Base-by-base conservation (phyloP, 306 rosid genomes). In the Lathyrus aphaca region DNA sequence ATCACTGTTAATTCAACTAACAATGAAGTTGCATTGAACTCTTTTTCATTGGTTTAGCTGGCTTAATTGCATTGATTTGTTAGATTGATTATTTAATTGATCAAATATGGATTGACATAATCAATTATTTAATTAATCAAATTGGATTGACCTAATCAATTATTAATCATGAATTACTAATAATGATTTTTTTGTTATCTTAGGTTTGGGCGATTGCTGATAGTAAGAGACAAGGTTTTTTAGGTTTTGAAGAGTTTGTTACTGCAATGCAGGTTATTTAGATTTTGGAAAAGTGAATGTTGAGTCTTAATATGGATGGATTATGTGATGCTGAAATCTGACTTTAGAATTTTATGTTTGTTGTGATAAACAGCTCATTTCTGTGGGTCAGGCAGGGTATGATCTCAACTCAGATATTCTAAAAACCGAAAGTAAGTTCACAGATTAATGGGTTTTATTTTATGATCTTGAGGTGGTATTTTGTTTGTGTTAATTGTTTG, bases 191-290 rank as follows among this genome's bases (percentile, higher is more conserved):
- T 58, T 10, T 48, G 8, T 2, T 32, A 16, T 55, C 11, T 0
- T 43, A 78, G 82, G 85, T 94, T 58, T 94, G 98, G 98, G 98
- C 96, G 12, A 67, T 84, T 23, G 91, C 97, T 0, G 97, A 91
- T 81, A 71, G 79, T 3, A 94, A 80, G 40, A 77, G 92, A 40
- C 94, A 84, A 60, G 99, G 97, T 6, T 94, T 78, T 78, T 46
- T 94, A 45, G 92, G 95, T 13, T 71, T 91, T 11, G 45, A 73
- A 1, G 92, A 94, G 82, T 94, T 94, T 77, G 74, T 89, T n/a
- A 80, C 89, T 1, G 97, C 97, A 25, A 86, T 94, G 99, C 96
- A 87, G 96, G 96, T 91, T 80, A 6, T 38, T 8, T 43, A 15
- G 8, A 55, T 45, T 67, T 74, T 69, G 40, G 67, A 8, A 16